Percentiles rank a stretch among this genome's conserved stretches.
These are phyloP conservation scores for Talaromyces liani DNA, from an alignment of 495 filamentous ascomycete species.

Conservation along the genomic window DNA sequence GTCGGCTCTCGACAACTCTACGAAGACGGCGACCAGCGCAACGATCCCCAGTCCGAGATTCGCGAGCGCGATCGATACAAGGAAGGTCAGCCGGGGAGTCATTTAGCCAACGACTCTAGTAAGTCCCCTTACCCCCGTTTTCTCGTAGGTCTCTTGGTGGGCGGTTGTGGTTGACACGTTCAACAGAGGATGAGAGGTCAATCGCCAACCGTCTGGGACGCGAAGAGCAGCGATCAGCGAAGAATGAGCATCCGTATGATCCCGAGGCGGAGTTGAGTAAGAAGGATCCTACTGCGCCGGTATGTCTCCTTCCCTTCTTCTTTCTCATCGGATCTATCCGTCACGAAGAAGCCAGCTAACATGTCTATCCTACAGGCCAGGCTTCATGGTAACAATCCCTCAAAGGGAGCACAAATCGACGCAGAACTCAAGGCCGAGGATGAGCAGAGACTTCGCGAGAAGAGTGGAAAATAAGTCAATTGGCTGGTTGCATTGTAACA, in stretches of 20 bases:
- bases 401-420: constrained; percentile 64
- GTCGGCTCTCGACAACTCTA: constrained; percentile 49
- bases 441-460: constrained; percentile 55
- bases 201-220: constrained; percentile 71
- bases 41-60: constrained; percentile 48
- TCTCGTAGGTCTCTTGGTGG: not conserved
- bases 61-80: constrained; percentile 50
- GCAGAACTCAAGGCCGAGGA: constrained; percentile 63
- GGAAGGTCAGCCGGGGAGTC: constrained; percentile 59
- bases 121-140: constrained; percentile 11
- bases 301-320: constrained; percentile 33
- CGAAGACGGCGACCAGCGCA: constrained; percentile 67
- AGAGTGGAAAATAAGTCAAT: constrained; percentile 41
- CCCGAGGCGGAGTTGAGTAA: constrained; percentile 50
- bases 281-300: constrained; percentile 61
- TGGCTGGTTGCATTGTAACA: not conserved
- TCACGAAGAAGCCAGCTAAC: not conserved
- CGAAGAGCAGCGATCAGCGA: constrained; percentile 45
- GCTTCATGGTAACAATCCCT: constrained; percentile 63
- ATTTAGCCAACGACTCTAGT: constrained; percentile 68
- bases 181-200: constrained; percentile 65
- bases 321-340: too few relatives aligned
- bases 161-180: not conserved
- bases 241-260: constrained; percentile 29
- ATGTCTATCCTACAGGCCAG: constrained; percentile 42